phyloP scores from a whole-genome alignment of 2,329 filamentous ascomycete species.

The Beauveria rudraprayagi region DNA sequence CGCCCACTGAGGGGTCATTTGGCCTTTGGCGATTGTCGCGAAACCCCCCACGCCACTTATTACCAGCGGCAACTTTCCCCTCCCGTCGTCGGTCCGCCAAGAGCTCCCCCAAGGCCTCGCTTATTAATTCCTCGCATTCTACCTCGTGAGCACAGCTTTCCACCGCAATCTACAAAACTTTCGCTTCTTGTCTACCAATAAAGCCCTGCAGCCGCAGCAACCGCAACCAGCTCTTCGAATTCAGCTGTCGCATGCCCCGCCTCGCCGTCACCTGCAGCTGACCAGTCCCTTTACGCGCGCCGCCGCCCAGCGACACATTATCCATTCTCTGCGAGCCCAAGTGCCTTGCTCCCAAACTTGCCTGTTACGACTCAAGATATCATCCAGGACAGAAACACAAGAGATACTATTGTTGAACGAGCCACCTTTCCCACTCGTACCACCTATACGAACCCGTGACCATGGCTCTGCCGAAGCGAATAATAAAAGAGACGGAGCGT shows the following conservation, averaged over 20 bases:
- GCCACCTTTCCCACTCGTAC: too few relatives aligned
- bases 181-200: too few relatives aligned
- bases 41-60: not conserved
- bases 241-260: slow-evolving; percentile 5
- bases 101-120: not conserved
- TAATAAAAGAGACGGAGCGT: slow-evolving; percentile 97
- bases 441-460: not conserved
- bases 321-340: not conserved
- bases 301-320: not conserved
- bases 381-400: not conserved
- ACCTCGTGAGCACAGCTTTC: not conserved
- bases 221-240: not conserved
- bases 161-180: too few relatives aligned
- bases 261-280: slow-evolving; percentile 8
- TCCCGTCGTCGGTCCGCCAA: not conserved
- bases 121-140: not conserved
- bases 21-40: not conserved
- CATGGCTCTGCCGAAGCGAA: slow-evolving; percentile 86
- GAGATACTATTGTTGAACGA: not conserved
- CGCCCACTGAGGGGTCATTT: not conserved
- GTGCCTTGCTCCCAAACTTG: not conserved
- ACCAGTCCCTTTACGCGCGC: not conserved
- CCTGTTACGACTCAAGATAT: not conserved
- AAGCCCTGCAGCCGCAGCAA: too few relatives aligned
- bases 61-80: not conserved